Base-by-base conservation (phyloP, 495 filamentous ascomycete genomes). In the Penicillium lagena region DNA sequence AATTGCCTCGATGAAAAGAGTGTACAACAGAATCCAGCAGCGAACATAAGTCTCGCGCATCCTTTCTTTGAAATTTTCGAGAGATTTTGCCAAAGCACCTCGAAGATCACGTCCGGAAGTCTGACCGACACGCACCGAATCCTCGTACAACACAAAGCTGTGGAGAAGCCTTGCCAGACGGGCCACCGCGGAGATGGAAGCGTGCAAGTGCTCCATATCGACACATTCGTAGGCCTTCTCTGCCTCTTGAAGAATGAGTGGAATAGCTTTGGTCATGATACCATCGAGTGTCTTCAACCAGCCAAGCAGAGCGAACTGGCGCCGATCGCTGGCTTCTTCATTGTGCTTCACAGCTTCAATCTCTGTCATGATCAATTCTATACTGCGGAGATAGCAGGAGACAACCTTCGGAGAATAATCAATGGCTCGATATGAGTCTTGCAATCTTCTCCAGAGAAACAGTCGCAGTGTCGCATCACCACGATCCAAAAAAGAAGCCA, bases 41-140 rank as follows among this genome's bases (percentile, higher is more conserved):
- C 87, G 81, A 7, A 97, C 82, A 50, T 96, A 85, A 77, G 95
- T 87, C 46, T 96, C 90, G 31, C 88, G 80, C 34, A 95, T 76
- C 57, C 83, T 89, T 17, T 77, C 79, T 38, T 82, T 75, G 47
- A 88, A 83, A 10, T 67, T 70, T 40, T 77, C 71, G 1, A 72
- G 59, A 13, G 63, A 73, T 46, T 63, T 71, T 7, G 68, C 70
- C 11, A 75, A 54, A 29, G 56, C 58, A 42, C 56, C 68, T 29
- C 67, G 73, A 40, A 72, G 51, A 45, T 63, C 62, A 30, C 64
- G 58, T 7, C 59, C 58, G 10, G 60, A 67, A 3, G 68, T 75
- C 63, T 86, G 84, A 4, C 83, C 88, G 42, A 90, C 80, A 47
- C 82, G 78, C 10, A 90, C 67, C 14, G 87, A 80, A 59, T 95